Evolutionary conservation across 345 rosid species (phyloP), one percentile per base, ranked within the genome.

Genomic region (Citrus australasica): DNA sequence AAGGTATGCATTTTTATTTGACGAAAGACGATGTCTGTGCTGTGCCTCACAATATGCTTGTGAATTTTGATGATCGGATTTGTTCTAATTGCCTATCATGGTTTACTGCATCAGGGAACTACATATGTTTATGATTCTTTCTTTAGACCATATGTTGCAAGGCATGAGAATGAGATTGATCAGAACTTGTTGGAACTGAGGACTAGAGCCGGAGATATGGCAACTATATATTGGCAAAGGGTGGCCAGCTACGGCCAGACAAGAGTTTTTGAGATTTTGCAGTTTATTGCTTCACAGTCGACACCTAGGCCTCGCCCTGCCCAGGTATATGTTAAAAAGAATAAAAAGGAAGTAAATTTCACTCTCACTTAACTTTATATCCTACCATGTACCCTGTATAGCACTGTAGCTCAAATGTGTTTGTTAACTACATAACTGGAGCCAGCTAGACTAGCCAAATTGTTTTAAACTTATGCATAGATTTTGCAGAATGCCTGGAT

Each of bases 91-190:
- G 42, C 46, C 24, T 24, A 24, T 74, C 13, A 38, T 33, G 17
- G 22, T 71, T 72, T 67, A 60, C 51, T 74, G 28, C 76, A 16
- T 38, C 82, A 91, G 95, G 95, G 95, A 76, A 90, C 93, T 24
- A 79, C 89, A 17, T 88, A 87, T 79, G 92, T 91, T 25, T 91
- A 91, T 67, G 89, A 90, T 79, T 89, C 93, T 28, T 86, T 88
- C 81, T 85, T 91, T 78, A 84, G 82, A 74, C 93, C 95, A 27
- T 90, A 85, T 64, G 81, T 90, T 53, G 79, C 87, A 69, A 87
- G 84, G 76, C 93, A 91, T 73, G 93, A 90, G 85, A 88, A 73
- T 38, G 95, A 91, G 71, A 90, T 91, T 68, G 95, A 91, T 78
- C 85, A 84, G 55, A 86, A 79, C 80, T 86, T 87, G 90, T 58